These are phyloP conservation scores for Lablab purpureus DNA, from an alignment of 306 rosid genomes.

Conservation along the genomic window DNA sequence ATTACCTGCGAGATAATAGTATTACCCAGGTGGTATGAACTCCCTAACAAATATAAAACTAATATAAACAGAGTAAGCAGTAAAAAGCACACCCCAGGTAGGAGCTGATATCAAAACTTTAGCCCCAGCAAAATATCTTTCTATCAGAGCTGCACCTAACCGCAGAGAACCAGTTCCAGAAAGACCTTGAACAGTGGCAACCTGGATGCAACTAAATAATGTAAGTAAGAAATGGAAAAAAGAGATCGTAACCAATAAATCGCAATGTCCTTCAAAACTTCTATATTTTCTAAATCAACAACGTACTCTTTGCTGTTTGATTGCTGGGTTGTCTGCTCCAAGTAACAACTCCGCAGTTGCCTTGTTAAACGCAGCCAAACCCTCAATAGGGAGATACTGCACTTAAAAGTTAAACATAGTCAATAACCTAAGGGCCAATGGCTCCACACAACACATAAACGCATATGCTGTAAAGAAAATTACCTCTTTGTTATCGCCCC, in stretches of 20 bases:
- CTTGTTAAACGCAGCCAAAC: constrained; percentile 96
- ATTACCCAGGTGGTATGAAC: constrained; percentile 17
- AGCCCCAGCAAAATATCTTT: constrained; percentile 89
- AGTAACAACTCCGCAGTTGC: constrained; percentile 90
- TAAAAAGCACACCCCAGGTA: constrained; percentile 79
- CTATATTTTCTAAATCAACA: constrained; percentile 5
- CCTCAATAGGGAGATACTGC: constrained; percentile 97
- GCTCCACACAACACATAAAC: constrained; percentile 36
- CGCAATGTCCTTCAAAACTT: background rate
- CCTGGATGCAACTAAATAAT: constrained; percentile 57
- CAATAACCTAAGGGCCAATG: constrained; percentile 41
- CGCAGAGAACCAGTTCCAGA: constrained; percentile 99
- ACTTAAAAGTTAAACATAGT: constrained; percentile 40
- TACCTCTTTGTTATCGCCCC: constrained; percentile 98
- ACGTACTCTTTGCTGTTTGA: constrained; percentile 79
- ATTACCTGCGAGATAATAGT: constrained; percentile 67
- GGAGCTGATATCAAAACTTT: constrained; percentile 93
- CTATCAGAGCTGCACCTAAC: constrained; percentile 85
- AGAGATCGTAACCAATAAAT: constrained; percentile 2
- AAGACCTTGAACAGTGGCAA: constrained; percentile 97
- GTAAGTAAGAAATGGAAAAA: constrained; percentile 2
- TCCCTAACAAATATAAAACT: constrained; percentile 35
- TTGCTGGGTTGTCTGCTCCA: constrained; percentile 84
- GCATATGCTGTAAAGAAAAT: constrained; percentile 9
- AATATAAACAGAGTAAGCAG: constrained; percentile 38